A percentile compares a stretch with the other conserved stretches of the same genome.
These are phyloP conservation scores for Ophiostoma pallidulum DNA, from an alignment of 2,329 filamentous ascomycete species.

Conservation along the genomic window DNA sequence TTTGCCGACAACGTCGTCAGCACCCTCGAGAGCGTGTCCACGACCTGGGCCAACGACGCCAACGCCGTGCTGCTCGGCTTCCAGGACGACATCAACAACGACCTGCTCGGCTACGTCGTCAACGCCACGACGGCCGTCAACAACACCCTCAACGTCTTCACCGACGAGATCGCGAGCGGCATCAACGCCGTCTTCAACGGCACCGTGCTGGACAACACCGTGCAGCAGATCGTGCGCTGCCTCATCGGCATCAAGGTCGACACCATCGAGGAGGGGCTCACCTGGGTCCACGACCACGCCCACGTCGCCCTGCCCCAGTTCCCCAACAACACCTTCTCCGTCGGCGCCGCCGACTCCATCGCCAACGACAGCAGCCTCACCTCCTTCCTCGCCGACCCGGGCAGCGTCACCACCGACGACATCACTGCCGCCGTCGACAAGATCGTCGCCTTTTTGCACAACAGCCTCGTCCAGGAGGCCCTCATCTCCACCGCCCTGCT, in stretches of 20 bases:
- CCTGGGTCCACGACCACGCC: slow-evolving; percentile 84
- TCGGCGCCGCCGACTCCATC: slow-evolving; percentile 58
- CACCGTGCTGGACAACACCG: slow-evolving; percentile 68
- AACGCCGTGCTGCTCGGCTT: slow-evolving; percentile 54
- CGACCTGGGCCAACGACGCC: slow-evolving; percentile 64
- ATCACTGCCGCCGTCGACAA: slow-evolving; percentile 66
- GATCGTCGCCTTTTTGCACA: slow-evolving; percentile 58
- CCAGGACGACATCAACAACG: slow-evolving; percentile 63
- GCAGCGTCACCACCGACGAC: slow-evolving; percentile 65
- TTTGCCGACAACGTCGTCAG: slow-evolving; percentile 71
- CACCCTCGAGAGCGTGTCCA: slow-evolving; percentile 64
- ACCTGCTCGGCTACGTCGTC: slow-evolving; percentile 80
- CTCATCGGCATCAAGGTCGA: slow-evolving; percentile 82
- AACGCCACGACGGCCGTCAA: slow-evolving; percentile 78
- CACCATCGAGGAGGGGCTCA: slow-evolving; percentile 77
- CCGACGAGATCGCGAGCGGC: slow-evolving; percentile 63
- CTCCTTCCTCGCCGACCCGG: slow-evolving; percentile 69
- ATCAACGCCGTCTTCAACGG: slow-evolving; percentile 72
- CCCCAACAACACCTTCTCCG: slow-evolving; percentile 70
- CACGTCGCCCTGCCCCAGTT: slow-evolving; percentile 73
- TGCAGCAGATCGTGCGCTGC: slow-evolving; percentile 73
- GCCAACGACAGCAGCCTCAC: slow-evolving; percentile 49
- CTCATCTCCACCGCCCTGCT: slow-evolving; percentile 70
- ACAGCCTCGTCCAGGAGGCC: slow-evolving; percentile 63
- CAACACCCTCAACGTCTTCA: slow-evolving; percentile 72